phyloP scores from a whole-genome alignment of 2,329 filamentous ascomycete genomes.

The Fusarium papillatum region DNA sequence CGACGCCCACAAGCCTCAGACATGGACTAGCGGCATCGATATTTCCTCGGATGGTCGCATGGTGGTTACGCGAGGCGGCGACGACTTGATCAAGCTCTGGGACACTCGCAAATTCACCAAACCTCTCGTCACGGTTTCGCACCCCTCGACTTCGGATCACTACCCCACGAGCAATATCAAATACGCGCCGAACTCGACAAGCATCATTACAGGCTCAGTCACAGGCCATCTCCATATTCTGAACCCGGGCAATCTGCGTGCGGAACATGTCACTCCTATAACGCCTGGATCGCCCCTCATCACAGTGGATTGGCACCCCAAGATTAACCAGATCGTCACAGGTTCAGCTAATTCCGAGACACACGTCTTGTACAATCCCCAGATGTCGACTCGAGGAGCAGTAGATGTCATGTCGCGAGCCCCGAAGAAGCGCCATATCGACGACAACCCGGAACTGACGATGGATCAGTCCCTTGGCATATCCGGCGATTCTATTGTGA shows the following conservation, averaged over 20 bases:
- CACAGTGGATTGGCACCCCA: constrained; percentile 90
- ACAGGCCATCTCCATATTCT: constrained; percentile 92
- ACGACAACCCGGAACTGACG: constrained; percentile 90
- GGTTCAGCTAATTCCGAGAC: constrained; percentile 93
- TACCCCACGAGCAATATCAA: constrained; percentile 89
- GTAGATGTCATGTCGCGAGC: constrained; percentile 92
- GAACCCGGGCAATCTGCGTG: constrained; percentile 89
- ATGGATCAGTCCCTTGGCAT: constrained; percentile 87
- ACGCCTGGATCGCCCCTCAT: constrained; percentile 88
- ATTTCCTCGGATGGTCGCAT: constrained; percentile 92
- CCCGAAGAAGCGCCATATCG: constrained; percentile 94
- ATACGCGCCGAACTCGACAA: constrained; percentile 87
- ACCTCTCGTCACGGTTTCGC: constrained; percentile 83
- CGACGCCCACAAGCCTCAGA: constrained; percentile 84
- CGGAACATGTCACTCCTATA: constrained; percentile 90
- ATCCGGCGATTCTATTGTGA: constrained; percentile 85
- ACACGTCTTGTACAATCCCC: constrained; percentile 91
- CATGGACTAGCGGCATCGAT: constrained; percentile 94
- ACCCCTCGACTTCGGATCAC: constrained; percentile 85
- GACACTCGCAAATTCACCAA: constrained; percentile 96
- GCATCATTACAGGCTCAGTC: constrained; percentile 90
- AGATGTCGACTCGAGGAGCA: constrained; percentile 84
- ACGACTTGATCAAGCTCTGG: constrained; percentile 96
- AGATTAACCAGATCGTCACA: constrained; percentile 96
- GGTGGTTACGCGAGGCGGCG: constrained; percentile 91